Base-by-base conservation (phyloP, 1,139 yeast genomes). In the Scheffersomyces illinoinensis region DNA sequence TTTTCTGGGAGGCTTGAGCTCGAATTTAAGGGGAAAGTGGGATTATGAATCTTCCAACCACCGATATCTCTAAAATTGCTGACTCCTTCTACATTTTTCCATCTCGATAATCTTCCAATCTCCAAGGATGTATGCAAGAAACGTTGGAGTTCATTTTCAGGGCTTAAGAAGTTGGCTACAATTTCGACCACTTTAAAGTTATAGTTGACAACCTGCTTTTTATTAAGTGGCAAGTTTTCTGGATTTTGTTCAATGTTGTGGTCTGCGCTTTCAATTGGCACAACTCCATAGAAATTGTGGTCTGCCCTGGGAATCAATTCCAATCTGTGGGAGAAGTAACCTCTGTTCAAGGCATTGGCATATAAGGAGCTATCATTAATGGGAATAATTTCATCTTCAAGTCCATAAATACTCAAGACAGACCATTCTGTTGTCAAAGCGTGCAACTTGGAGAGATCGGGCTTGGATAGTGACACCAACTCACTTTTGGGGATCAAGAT, bases 61-160 rank as follows among this genome's bases (percentile, higher is more conserved):
- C 97, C 97, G 59, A 88, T 71, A 67, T 91, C 97, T 64, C 97
- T 81, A 66, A 91, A 88, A 67, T 92, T 91, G 56, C 81, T 72
- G 14, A 90, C 84, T 0, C 96, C 95, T 48, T 86, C 91, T 52
- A 89, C 81, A 1, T 72, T 61, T 62, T 85, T 85, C 89, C 91
- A 88, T 57, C 91, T 76, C 4, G 85, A 71, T 20, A 76, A 69
- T 23, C 70, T 70, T 0, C 83, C 82, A 12, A 87, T 76, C 21
- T 66, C 69, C 24, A 66, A 60, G 50, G 79, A 75, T 1, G 73
- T 62, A 7, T 74, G 68, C 61, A 78, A 76, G 66, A 88, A 90
- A 59, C 96, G 75, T 18, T 71, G 68, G 48, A 85, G 73, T 63
- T 88, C 89, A 10, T 77, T 76, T 5, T 76, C 81, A 0, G 85